phyloP scores from a whole-genome alignment of 148 eudicot genomes.

The Rhododendron simsii region DNA sequence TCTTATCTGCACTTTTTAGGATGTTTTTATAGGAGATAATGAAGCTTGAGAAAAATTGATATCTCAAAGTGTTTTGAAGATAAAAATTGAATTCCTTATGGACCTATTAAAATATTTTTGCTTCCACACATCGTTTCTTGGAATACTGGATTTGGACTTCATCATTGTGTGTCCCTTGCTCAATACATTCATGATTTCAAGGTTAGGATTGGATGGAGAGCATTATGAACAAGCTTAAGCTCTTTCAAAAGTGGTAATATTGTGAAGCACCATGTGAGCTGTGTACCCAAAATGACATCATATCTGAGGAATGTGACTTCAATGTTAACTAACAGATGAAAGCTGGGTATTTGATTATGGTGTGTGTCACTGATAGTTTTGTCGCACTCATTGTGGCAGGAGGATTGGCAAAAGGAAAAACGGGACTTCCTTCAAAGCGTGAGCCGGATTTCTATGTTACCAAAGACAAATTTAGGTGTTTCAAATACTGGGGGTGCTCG shows the following conservation, averaged over 20 bases:
- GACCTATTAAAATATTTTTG: background rate
- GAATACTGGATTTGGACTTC: background rate
- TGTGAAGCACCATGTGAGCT: background rate
- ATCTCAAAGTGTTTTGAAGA: background rate
- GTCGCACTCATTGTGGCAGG: constrained; percentile 34
- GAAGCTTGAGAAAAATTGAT: background rate
- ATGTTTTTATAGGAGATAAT: background rate
- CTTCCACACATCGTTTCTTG: background rate
- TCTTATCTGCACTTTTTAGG: background rate
- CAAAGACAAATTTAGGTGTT: constrained; percentile 61
- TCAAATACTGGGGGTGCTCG: constrained; percentile 40
- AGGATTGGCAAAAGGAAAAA: constrained; percentile 94
- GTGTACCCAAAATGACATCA: background rate
- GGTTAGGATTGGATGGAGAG: background rate
- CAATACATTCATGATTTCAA: background rate
- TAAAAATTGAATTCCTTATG: background rate
- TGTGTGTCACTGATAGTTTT: constrained; percentile 8
- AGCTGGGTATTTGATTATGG: constrained; percentile 4
- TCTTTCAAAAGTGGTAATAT: background rate
- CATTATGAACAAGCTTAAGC: background rate
- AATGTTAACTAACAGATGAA: background rate
- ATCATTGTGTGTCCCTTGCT: background rate
- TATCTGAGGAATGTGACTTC: background rate
- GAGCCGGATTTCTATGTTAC: constrained; percentile 74
- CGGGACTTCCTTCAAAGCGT: constrained; percentile 86